These are phyloP conservation scores for Castanospermum australe DNA, from an alignment of 306 rosid species.

Conservation along the genomic window DNA sequence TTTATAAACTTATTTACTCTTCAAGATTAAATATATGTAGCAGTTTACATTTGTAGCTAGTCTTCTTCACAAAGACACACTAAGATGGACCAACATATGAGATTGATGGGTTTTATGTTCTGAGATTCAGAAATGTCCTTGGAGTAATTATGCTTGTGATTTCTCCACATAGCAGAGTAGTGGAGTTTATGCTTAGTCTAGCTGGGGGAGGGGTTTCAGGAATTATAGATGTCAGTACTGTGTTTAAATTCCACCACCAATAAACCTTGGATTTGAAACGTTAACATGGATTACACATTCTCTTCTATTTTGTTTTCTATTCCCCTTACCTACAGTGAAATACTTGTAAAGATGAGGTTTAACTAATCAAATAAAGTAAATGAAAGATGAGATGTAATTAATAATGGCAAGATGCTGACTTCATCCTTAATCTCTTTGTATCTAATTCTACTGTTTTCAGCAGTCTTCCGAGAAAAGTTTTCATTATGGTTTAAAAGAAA, in stretches of 20 bases:
- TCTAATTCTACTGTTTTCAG: slow-evolving; percentile 3
- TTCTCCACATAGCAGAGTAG: not conserved
- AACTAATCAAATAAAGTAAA: not conserved
- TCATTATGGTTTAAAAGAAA: not conserved
- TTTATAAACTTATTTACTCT: not conserved
- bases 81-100: not conserved
- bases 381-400: not conserved
- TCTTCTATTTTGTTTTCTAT: not conserved
- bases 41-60: not conserved
- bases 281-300: not conserved
- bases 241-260: not conserved
- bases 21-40: not conserved
- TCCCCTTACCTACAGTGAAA: not conserved
- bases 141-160: not conserved
- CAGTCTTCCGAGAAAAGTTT: not conserved
- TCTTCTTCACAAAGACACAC: not conserved
- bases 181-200: not conserved
- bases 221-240: not conserved
- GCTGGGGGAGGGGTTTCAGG: slow-evolving; percentile 10
- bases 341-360: not conserved
- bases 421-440: not conserved
- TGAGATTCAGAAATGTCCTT: not conserved
- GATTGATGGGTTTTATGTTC: slow-evolving; percentile 11
- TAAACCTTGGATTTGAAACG: slow-evolving; percentile 11
- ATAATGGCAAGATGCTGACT: not conserved